Base-by-base conservation (phyloP, 768 basidiomycete species). In the Dentipellis sp. region DNA sequence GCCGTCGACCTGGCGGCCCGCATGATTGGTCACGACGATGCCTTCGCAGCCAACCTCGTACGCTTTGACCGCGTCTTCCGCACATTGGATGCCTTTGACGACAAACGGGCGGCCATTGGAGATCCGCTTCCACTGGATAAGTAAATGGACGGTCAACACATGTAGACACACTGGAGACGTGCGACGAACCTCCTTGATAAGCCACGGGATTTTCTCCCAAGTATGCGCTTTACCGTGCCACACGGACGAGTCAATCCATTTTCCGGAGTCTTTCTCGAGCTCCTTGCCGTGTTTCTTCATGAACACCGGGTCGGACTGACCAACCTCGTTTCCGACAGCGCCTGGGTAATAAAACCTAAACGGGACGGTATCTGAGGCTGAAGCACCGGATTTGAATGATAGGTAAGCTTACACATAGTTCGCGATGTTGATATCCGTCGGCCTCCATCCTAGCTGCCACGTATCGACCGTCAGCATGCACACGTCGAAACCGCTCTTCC, bases 21-120 rank as follows among this genome's bases (percentile, higher is more conserved):
- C 79, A 63, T 80, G 78, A 59, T 79, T 81, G 17, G 75, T 77
- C 10, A 79, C 78, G n/a, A 81, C 76, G 51, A 80, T 77, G 6
- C 79, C 78, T 53, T 77, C 75, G 60, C 75, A 75, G 0, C 79
- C 79, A 11, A 75, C 53, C 16, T 76, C 71, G 14, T 71, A 66
- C 4, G 78, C 78, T 59, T 71, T 75, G n/a, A 66, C 59, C 0
- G 80, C 79, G 58, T 82, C 79, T 10, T 69, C 71, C 4, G 67
- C 72, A 57, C 64, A 69, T 63, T 80, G 78, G 39, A 80, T 77
- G 50, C 80, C 80, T 67, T 82, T 82, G 54, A 81, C 59, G 12
- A 80, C 69, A 65, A 81, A 78, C 4, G 80, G 78, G 9, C 77
- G 68, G 5, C 74, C 74, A n/a, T 66, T 64, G 1, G 76, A 76